Percentiles rank a stretch among this genome's conserved stretches.
Conservation (phyloP, 805 yeast species). For the Candida montana region DNA sequence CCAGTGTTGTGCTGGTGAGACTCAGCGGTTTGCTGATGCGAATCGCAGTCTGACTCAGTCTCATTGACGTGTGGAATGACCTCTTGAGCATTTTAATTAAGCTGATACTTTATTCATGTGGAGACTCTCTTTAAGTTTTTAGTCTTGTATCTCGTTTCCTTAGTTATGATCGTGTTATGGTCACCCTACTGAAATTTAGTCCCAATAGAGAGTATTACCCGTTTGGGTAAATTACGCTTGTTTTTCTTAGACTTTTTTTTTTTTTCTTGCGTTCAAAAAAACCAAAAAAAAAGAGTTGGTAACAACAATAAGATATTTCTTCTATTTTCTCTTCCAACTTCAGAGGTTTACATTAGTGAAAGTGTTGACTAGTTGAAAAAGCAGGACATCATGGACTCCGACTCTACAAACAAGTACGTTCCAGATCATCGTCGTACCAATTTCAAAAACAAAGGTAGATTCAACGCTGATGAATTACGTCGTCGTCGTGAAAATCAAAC, state of each 20-base stretch:
- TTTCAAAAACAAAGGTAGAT: conserved; percentile 91
- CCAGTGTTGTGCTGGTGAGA: conserved; percentile 40
- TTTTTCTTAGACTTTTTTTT: not conserved
- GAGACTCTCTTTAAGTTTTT: too few species aligned
- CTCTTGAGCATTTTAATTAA: not conserved
- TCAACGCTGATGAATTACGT: conserved; percentile 92
- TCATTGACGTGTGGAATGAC: not conserved
- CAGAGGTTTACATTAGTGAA: not conserved
- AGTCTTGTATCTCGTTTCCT: not conserved
- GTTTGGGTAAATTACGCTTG: not conserved
- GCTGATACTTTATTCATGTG: not conserved
- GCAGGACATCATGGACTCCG: conserved; percentile 58
- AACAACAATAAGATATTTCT: not conserved
- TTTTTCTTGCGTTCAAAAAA: not conserved
- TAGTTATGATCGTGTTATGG: not conserved
- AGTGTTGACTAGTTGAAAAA: not conserved
- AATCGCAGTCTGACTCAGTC: conserved; percentile 11
- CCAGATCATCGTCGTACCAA: conserved; percentile 97
- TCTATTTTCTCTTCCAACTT: too few species aligned
- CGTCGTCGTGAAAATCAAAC: conserved; percentile 97
- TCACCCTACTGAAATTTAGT: not conserved
- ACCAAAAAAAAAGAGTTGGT: too few species aligned
- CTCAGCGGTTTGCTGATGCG: conserved; percentile 37
- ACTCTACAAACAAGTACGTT: conserved; percentile 74
- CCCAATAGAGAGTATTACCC: not conserved